Evolutionary conservation across 23 red algal species (phyloP), one percentile per base, ranked within the genome.

Genomic region (Gracilaria vermiculophylla): DNA sequence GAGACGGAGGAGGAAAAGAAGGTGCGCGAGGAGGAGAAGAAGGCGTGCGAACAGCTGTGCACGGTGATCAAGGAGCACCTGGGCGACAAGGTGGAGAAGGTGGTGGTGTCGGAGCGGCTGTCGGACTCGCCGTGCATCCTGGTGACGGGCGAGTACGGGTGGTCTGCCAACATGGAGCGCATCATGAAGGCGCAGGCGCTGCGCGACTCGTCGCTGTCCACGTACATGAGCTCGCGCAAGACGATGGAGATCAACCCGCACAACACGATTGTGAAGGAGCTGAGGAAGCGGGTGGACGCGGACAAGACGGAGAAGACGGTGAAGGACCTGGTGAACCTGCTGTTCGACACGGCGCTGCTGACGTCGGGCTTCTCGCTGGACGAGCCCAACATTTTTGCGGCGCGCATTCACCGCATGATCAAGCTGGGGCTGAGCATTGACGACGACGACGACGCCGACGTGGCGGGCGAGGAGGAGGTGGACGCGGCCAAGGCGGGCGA

Each of bases 171-270:
- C 85, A 98, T 98, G 95, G 95, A 98, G 60, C 91, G 95, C 6
- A 98, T 98, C 82, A 94, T 98, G 95, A 94, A 94, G 53, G 92
- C 95, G 29, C 95, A 98, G 67, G 95, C 95, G 36, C 78, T 98
- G n/a, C 91, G 95, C 32, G 95, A 98, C 82, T 92, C 78, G 69
- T 94, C 95, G 32, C 44, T 98, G 73, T 92, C 91, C 25, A 89
- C 86, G 51, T 98, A 98, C 92, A 98, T 98, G 95, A 92, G 77
- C 67, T 90, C 95, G 8, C 53, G 91, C 28, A 98, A 98, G 80
- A 98, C 90, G 27, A 91, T 98, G 69, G 95, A 98, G 43, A 91
- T 98, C 39, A 98, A 98, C 69, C 95, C 95, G 34, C 44, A 52
- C 9, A 98, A 98, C 81, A 73, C 95, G 2, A 98, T 98, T 60